These are phyloP conservation scores for Arachis monticola DNA, from an alignment of 331 rosid species.

Conservation along the genomic window DNA sequence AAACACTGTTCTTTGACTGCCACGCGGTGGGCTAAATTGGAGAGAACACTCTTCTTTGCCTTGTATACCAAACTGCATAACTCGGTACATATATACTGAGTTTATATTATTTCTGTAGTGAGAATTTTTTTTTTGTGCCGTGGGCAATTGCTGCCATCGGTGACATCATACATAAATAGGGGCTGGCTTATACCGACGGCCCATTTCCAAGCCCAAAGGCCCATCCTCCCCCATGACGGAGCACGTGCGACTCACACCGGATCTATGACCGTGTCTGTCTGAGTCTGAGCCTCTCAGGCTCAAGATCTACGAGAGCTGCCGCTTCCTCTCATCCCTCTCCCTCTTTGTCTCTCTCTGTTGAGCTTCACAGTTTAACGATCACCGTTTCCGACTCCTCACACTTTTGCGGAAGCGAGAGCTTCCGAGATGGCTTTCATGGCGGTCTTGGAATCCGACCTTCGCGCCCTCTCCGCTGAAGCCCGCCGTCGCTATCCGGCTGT, in stretches of 20 bases:
- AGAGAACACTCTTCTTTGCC: too few species aligned
- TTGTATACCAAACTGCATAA: too few species aligned
- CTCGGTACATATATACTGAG: too few species aligned
- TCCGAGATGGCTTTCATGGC: constrained; percentile 95
- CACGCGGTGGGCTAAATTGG: too few species aligned
- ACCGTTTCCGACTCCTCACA: constrained; percentile 17
- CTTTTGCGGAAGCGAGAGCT: constrained; percentile 20
- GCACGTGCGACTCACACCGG: neutral
- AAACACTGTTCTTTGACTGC: too few species aligned
- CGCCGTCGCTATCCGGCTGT: constrained; percentile 98
- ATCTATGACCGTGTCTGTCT: neutral
- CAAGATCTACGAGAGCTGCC: neutral
- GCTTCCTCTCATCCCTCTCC: neutral
- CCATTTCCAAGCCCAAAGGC: neutral
- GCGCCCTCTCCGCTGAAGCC: constrained; percentile 96
- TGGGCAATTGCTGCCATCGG: too few species aligned
- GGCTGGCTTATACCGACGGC: neutral
- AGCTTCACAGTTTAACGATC: constrained; percentile 33
- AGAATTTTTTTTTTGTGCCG: too few species aligned
- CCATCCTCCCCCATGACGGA: neutral
- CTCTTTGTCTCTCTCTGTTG: neutral
- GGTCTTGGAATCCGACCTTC: constrained; percentile 97
- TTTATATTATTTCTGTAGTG: too few species aligned
- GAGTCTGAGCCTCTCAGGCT: neutral
- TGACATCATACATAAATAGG: too few species aligned